These are phyloP conservation scores for Fragaria nilgerrensis DNA, from an alignment of 306 rosid species.

Conservation along the genomic window DNA sequence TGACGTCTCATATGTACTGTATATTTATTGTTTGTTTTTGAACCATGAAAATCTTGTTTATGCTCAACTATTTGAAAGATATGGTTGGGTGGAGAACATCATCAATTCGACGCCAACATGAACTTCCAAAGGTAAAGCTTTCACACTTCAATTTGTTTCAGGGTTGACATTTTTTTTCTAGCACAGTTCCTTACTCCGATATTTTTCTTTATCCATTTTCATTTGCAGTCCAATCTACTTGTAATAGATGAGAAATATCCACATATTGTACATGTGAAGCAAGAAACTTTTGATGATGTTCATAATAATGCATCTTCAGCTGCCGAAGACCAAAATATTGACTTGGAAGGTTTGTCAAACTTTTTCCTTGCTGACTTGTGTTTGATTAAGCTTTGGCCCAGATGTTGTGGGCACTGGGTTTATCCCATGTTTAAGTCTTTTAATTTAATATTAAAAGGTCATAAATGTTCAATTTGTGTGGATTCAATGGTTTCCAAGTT, in stretches of 20 bases:
- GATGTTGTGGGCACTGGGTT: background rate
- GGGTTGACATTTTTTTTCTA: background rate
- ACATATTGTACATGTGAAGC: slow-evolving; percentile 64
- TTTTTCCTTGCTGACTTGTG: background rate
- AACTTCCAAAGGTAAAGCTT: slow-evolving; percentile 79
- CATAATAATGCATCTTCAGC: slow-evolving; percentile 28
- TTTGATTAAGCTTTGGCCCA: background rate
- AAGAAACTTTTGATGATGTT: slow-evolving; percentile 33
- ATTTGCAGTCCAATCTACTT: slow-evolving; percentile 65
- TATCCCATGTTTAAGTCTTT: background rate
- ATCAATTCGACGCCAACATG: slow-evolving; percentile 89
- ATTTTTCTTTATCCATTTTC: slow-evolving; percentile 16
- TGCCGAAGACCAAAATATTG: slow-evolving; percentile 39
- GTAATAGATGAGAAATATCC: slow-evolving; percentile 66
- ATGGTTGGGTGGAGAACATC: slow-evolving; percentile 99
- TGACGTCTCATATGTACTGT: background rate
- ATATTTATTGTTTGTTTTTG: background rate
- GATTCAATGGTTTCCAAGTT: background rate
- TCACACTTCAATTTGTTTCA: slow-evolving; percentile 8
- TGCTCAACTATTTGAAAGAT: slow-evolving; percentile 62
- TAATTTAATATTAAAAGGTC: background rate
- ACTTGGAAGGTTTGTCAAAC: slow-evolving; percentile 63
- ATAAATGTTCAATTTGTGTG: background rate
- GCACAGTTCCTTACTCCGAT: background rate
- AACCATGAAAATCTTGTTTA: slow-evolving; percentile 20